phyloP scores from a whole-genome alignment of 306 rosid species.

The Fragaria iinumae region DNA sequence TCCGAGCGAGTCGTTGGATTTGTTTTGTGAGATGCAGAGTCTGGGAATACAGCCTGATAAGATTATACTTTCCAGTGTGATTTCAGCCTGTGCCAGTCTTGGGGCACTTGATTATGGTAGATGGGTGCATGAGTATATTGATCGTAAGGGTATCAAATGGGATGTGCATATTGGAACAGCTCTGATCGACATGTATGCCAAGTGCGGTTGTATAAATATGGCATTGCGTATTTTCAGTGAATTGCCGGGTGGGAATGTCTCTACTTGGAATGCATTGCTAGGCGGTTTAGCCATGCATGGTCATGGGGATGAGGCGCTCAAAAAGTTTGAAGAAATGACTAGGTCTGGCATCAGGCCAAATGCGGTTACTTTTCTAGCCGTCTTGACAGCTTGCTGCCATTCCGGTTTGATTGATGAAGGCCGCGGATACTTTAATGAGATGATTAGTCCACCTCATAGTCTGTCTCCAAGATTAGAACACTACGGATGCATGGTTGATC shows the following conservation, averaged over 20 bases:
- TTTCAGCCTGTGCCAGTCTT: slow-evolving; percentile 73
- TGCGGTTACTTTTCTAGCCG: slow-evolving; percentile 68
- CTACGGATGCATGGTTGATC: slow-evolving; percentile 78
- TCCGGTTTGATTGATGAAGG: slow-evolving; percentile 76
- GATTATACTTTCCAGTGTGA: slow-evolving; percentile 63
- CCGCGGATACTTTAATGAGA: slow-evolving; percentile 42
- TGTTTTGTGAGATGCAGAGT: slow-evolving; percentile 54
- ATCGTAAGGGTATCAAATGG: slow-evolving; percentile 49
- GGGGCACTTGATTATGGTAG: slow-evolving; percentile 69
- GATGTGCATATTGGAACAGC: slow-evolving; percentile 69
- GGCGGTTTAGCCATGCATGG: slow-evolving; percentile 74
- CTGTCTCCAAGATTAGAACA: slow-evolving; percentile 65
- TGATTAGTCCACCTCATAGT: slow-evolving; percentile 45
- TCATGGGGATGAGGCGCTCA: slow-evolving; percentile 51
- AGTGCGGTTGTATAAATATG: slow-evolving; percentile 63
- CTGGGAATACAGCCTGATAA: slow-evolving; percentile 54
- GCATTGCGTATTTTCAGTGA: slow-evolving; percentile 44
- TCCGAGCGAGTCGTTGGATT: slow-evolving; percentile 57
- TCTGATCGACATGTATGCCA: slow-evolving; percentile 77
- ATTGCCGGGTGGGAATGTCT: slow-evolving; percentile 59
- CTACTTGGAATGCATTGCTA: slow-evolving; percentile 70
- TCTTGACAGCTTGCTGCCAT: slow-evolving; percentile 80
- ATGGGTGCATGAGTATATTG: slow-evolving; percentile 75
- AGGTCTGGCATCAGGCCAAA: slow-evolving; percentile 57
- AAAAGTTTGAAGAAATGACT: slow-evolving; percentile 50